These are phyloP conservation scores for Plasmodium yoelii DNA, from an alignment of 169 alveolate genomes.

Conservation along the genomic window DNA sequence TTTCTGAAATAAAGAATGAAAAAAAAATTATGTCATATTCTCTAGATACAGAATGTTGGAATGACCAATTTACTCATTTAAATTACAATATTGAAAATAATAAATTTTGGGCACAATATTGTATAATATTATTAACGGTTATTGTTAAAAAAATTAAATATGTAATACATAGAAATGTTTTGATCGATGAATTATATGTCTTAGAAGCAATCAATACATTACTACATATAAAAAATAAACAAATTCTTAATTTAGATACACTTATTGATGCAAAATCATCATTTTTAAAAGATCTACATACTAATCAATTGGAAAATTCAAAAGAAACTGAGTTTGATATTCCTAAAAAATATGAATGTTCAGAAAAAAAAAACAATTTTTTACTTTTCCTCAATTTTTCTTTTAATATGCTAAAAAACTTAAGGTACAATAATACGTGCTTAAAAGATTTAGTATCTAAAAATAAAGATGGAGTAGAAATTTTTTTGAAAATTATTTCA, in stretches of 20 bases:
- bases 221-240: conserved; percentile 9
- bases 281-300: conserved; percentile 18
- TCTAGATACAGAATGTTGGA: too few species aligned
- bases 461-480: conserved; percentile 4
- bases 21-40: not conserved
- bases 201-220: conserved; percentile 27
- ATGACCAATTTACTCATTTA: too few species aligned
- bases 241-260: not conserved
- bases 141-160: conserved; percentile 64
- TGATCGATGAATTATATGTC: conserved; percentile 13
- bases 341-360: too few species aligned
- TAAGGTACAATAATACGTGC: conserved; percentile 15
- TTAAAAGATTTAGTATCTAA: not conserved
- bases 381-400: conserved; percentile 33
- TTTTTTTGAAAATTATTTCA: conserved; percentile 50
- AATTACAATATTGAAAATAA: too few species aligned
- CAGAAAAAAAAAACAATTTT: conserved; percentile 6
- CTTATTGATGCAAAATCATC: conserved; percentile 12
- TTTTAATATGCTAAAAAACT: conserved; percentile 44
- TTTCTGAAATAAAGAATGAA: not conserved
- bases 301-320: too few species aligned
- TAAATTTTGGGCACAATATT: conserved; percentile 8
- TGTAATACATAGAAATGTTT: conserved; percentile 11
- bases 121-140: conserved; percentile 23
- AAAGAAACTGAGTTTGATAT: not conserved